These are phyloP conservation scores for Kuraishia cidri DNA, from an alignment of 805 yeast species.

Conservation along the genomic window DNA sequence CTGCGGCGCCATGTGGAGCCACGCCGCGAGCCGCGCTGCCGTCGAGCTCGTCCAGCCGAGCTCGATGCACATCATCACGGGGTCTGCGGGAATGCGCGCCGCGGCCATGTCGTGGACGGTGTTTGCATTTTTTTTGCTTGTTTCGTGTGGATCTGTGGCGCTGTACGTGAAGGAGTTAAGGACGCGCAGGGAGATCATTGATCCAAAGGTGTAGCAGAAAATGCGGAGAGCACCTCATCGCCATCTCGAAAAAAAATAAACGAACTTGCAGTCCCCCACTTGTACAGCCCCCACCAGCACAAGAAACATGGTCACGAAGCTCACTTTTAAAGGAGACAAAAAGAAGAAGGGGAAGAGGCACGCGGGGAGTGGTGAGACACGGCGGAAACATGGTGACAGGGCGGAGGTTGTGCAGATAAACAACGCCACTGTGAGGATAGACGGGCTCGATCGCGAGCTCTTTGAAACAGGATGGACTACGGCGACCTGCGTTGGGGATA, in stretches of 20 bases:
- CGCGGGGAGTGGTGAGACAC: constrained; percentile 1
- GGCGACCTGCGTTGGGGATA: constrained; percentile 9
- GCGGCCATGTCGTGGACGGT: constrained; percentile 54
- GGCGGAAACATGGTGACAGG: constrained; percentile 3
- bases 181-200: constrained; percentile 1
- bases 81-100: constrained; percentile 39
- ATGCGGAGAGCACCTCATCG: too few species aligned
- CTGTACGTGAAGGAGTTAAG: constrained; percentile 24
- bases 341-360: constrained; percentile 8
- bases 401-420: constrained; percentile 11
- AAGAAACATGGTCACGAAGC: constrained; percentile 20
- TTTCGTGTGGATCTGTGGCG: constrained; percentile 25
- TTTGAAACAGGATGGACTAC: constrained; percentile 22
- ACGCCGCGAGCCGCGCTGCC: constrained; percentile 43
- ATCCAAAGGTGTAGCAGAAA: neutral
- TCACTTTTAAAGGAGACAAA: constrained; percentile 20
- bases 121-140: constrained; percentile 36
- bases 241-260: too few species aligned
- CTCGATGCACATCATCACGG: constrained; percentile 38
- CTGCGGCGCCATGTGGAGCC: constrained; percentile 54
- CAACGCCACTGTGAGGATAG: constrained; percentile 8
- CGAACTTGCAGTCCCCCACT: too few species aligned
- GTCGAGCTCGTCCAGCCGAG: constrained; percentile 33
- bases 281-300: too few species aligned
- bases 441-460: constrained; percentile 8